Evolutionary conservation across 495 filamentous ascomycete species (phyloP).

Genomic region (Aspergillus incahuasiensis): DNA sequence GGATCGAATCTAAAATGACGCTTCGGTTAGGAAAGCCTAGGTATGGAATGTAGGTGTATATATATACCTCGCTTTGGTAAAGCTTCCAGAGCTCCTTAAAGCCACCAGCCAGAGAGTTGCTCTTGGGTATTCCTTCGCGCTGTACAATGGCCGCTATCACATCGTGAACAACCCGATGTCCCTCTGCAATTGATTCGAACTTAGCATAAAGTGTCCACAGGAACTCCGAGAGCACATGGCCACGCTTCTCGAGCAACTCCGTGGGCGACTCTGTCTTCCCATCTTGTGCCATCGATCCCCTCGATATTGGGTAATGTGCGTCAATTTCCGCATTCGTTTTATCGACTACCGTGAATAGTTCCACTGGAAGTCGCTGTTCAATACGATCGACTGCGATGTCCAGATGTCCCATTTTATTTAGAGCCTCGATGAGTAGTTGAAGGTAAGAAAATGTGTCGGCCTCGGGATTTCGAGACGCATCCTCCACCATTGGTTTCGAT

Average conservation of each 20-base stretch:
- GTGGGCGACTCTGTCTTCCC: constrained; percentile 54
- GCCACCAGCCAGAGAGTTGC: constrained; percentile 60
- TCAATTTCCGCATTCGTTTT: constrained; percentile 93
- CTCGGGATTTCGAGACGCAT: constrained; percentile 86
- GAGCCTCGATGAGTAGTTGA: constrained; percentile 75
- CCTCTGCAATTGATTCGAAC: constrained; percentile 93
- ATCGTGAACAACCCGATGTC: constrained; percentile 91
- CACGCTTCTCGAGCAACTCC: constrained; percentile 65
- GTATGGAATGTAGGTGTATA: neutral
- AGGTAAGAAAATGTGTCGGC: constrained; percentile 93
- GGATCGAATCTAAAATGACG: constrained; percentile 62
- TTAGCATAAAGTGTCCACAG: constrained; percentile 91
- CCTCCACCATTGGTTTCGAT: constrained; percentile 70
- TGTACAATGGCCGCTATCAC: constrained; percentile 75
- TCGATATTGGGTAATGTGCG: constrained; percentile 70
- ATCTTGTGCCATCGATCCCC: constrained; percentile 49
- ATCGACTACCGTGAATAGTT: constrained; percentile 89
- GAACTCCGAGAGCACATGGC: constrained; percentile 80
- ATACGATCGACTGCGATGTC: constrained; percentile 83
- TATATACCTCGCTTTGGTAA: constrained; percentile 65
- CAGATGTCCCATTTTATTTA: constrained; percentile 82
- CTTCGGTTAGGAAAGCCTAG: constrained; percentile 28
- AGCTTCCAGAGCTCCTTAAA: constrained; percentile 96
- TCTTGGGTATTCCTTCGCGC: constrained; percentile 60
- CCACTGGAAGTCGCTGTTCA: constrained; percentile 88